Evolutionary conservation across 176 grass and related monocot species (phyloP), one percentile per base, ranked within the genome.

Genomic region (Rhynchospora pubera): DNA sequence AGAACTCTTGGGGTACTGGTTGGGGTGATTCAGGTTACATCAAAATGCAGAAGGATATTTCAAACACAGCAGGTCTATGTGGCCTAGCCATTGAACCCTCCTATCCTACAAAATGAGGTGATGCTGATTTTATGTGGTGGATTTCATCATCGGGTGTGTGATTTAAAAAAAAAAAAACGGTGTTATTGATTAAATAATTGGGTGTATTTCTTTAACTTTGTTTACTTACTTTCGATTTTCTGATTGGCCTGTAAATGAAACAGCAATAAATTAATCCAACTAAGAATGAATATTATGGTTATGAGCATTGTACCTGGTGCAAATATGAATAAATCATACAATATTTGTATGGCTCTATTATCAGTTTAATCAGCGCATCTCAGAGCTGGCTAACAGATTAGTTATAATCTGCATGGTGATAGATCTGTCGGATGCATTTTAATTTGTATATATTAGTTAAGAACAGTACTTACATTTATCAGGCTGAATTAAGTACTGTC

Each of bases 1-100:
- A 85, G 59, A 85, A 79, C 23, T 85, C 57, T 51, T 85, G 83
- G 57, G 57, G 57, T 32, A 77, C 52, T 19, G 11, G 21, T 10
- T 67, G 57, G 71, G 73, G 58, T 28, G 71, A 78, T 53, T 51
- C 2, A 0, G 71, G 56, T 26, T 85, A 56, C 6, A 85, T 66
- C 9, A 64, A 57, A 63, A 78, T 85, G 32, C 16, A 85, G 21
- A 28, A 71, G 48, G 57, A 85, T 66, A 57, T 78, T 28, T 32
- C 19, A 11, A 10, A 22, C 10, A 9, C 66, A 3, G 10, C 57
- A 63, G 69, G 69, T n/a, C 23, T 84, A 6, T 84, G 69, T 5
- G 83, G 83, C 15, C 9, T 78, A 15, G 83, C 73, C 15, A 85
- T 68, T 11, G 28, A 56, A 7, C 73, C 83, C 10, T 79, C 60